Conservation (phyloP, 1,139 yeast genomes). For the Zygoascus meyerae region DNA sequence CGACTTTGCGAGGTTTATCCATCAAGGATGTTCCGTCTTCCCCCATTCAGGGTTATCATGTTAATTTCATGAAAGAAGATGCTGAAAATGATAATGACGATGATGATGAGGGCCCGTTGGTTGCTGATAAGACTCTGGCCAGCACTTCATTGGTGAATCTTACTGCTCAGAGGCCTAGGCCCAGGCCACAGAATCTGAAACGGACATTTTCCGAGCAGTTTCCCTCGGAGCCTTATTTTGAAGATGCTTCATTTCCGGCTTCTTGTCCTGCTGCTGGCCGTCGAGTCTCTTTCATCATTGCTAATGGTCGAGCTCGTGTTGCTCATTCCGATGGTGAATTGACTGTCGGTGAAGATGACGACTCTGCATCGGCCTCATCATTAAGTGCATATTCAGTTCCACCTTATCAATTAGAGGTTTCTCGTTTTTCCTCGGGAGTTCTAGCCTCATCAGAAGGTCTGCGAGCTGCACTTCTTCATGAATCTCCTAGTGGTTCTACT, state of each 20-base stretch:
- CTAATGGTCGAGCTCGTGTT: constrained; percentile 11
- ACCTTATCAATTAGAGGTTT: constrained; percentile 2
- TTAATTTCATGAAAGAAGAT: constrained; percentile 4
- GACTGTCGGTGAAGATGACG: constrained; percentile 9
- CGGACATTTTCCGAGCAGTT: constrained; percentile 3
- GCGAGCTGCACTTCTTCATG: constrained; percentile 1
- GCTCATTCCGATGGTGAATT: constrained; percentile 5
- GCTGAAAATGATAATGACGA: not conserved
- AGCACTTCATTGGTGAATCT: not conserved
- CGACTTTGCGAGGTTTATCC: constrained; percentile 8
- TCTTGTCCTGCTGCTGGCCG: constrained; percentile 2
- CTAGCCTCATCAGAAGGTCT: too few relatives aligned
- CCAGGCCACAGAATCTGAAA: not conserved
- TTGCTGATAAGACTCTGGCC: not conserved
- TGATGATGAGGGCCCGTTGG: not conserved
- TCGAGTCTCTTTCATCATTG: constrained; percentile 10
- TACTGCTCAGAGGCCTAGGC: not conserved
- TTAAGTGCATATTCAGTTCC: constrained; percentile 4
- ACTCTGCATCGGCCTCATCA: constrained; percentile 3
- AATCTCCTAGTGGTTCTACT: constrained; percentile 5
- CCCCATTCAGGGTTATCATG: constrained; percentile 9
- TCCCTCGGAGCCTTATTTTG: not conserved
- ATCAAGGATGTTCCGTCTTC: constrained; percentile 12
- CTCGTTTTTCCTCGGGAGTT: not conserved
- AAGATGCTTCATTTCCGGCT: constrained; percentile 5